Base-by-base conservation (phyloP, 257 asterid genomes). In the Solanum gracilifrons region DNA sequence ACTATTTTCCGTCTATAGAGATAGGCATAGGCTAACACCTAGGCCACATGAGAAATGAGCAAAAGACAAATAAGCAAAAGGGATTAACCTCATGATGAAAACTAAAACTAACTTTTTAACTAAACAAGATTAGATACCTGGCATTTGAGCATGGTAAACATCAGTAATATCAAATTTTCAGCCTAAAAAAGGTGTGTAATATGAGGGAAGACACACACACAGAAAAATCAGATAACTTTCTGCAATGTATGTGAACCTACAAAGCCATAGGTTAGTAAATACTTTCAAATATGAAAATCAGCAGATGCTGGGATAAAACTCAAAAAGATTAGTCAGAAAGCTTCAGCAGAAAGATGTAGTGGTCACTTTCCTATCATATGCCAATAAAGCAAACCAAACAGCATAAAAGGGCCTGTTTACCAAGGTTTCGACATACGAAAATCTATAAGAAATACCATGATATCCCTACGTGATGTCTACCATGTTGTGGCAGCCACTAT, bases 401-500 rank as follows among this genome's bases (percentile, higher is more conserved):
- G 92, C 87, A 91, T 92, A 93, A 92, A 93, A 88, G 89, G 77
- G 88, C 92, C 77, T 92, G 86, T 48, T 32, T 25, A 64, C 84
- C 64, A 18, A 88, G 83, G 77, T 83, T 51, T 72, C 83, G 60
- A 62, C 84, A 82, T 82, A 89, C 51, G 85, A 83, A 85, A 89
- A 89, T 83, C 85, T 88, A 82, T 13, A 86, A 87, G 87, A 80
- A 77, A 48, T 89, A 85, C 90, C 92, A 95, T 95, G 98, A 93
- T 95, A 88, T 92, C 94, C 88, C 82, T 91, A 88, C 32, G 90
- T 41, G 92, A 93, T 64, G 91, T 92, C 85, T 92, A 89, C 89
- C 95, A 94, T 85, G 93, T 94, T 66, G 87, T 96, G 85, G 90
- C 90, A 84, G 93, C 98, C 82, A 92, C 92, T n/a, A 84, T 94